Evolutionary conservation across 768 basidiomycete species (phyloP).

Genomic region (Rubroboletus satanas): DNA sequence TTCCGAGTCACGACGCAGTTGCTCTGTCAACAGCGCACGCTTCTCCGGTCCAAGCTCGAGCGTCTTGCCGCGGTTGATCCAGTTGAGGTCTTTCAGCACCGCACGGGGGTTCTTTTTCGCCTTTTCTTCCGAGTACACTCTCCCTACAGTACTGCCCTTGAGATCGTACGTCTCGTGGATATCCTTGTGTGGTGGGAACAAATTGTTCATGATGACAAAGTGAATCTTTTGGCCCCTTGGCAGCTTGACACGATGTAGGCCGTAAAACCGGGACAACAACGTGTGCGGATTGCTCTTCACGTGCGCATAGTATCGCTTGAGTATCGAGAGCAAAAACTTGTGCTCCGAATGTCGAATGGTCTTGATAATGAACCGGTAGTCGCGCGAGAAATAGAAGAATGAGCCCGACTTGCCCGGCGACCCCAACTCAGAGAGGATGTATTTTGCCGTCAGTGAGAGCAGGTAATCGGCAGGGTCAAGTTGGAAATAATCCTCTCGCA

Average conservation of each 20-base stretch:
- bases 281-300: constrained; percentile 91
- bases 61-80: constrained; percentile 75
- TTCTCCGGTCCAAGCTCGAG: constrained; percentile 97
- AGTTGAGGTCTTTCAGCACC: constrained; percentile 94
- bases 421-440: constrained; percentile 96
- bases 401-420: constrained; percentile 98
- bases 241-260: constrained; percentile 94
- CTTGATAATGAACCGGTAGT: constrained; percentile 99
- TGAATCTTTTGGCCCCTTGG: constrained; percentile 94
- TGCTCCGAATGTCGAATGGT: constrained; percentile 94
- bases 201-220: constrained; percentile 99
- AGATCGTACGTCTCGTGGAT: constrained; percentile 97
- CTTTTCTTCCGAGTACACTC: constrained; percentile 84
- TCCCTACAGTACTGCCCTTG: constrained; percentile 90
- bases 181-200: constrained; percentile 96
- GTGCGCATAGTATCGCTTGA: constrained; percentile 81
- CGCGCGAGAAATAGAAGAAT: constrained; percentile 98
- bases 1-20: constrained; percentile 82
- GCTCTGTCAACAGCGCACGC: constrained; percentile 83
- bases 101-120: constrained; percentile 74
- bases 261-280: constrained; percentile 90
- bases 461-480: constrained; percentile 98
- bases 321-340: constrained; percentile 83
- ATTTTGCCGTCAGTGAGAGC: constrained; percentile 92
- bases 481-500: constrained; percentile 91